Percentiles rank a stretch among this genome's conserved stretches.
Conservation (phyloP, 768 basidiomycete species). For the Rossbeevera mucosa region DNA sequence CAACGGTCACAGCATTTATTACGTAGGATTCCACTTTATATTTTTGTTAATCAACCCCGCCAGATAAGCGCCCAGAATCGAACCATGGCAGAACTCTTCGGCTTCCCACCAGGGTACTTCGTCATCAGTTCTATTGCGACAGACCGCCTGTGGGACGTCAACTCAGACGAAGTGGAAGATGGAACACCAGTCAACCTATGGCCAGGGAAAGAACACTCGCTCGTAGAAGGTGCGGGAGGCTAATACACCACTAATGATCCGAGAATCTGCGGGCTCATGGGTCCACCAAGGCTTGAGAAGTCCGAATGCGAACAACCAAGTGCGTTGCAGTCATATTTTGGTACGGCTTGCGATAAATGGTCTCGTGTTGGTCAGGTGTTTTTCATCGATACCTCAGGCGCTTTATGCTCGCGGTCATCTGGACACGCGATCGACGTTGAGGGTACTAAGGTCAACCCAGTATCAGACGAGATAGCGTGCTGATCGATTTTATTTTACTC, state of each 20-base stretch:
- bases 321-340: conserved; percentile 11
- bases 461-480: neutral
- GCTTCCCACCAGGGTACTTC: conserved; percentile 39
- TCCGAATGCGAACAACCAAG: conserved; percentile 74
- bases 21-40: neutral
- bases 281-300: conserved; percentile 52
- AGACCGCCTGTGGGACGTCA: conserved; percentile 35
- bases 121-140: conserved; percentile 36
- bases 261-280: conserved; percentile 11
- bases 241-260: neutral
- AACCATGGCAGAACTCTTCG: conserved; percentile 25
- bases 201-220: conserved; percentile 68
- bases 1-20: neutral
- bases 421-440: conserved; percentile 83
- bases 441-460: conserved; percentile 40
- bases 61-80: neutral
- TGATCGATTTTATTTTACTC: conserved; percentile 8
- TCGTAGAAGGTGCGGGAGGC: conserved; percentile 63
- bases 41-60: neutral
- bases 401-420: conserved; percentile 69
- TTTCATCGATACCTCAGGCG: conserved; percentile 75
- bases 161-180: conserved; percentile 31
- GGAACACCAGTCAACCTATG: conserved; percentile 53
- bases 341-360: neutral
- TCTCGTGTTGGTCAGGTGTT: conserved; percentile 53